Evolutionary conservation across 1,139 yeast genomes (phyloP).

Genomic region (Tardiomyces digboiensis): DNA sequence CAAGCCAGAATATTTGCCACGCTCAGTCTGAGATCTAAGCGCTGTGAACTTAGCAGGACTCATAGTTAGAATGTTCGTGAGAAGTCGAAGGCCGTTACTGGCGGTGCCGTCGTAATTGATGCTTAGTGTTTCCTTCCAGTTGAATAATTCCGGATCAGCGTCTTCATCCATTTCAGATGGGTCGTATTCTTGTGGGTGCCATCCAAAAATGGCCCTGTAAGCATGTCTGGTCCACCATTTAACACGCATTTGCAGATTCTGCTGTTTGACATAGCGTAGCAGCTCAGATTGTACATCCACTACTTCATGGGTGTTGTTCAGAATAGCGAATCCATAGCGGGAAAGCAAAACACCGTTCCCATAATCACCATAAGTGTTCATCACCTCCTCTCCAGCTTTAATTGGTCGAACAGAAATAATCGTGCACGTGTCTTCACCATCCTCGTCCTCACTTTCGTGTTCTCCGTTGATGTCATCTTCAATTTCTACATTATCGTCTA

Average conservation of each 20-base stretch:
- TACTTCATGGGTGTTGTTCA: conserved; percentile 46
- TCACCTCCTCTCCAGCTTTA: conserved; percentile 45
- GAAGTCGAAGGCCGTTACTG: background rate
- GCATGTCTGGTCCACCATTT: conserved; percentile 50
- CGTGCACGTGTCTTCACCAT: conserved; percentile 26
- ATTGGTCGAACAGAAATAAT: conserved; percentile 36
- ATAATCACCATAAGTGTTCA: conserved; percentile 70
- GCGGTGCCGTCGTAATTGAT: conserved; percentile 9
- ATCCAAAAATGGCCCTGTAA: background rate
- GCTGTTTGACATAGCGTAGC: conserved; percentile 30
- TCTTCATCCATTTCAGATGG: conserved; percentile 12
- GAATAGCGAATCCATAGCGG: conserved; percentile 63
- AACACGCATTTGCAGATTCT: conserved; percentile 35
- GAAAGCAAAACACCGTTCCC: conserved; percentile 58
- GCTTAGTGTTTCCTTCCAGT: conserved; percentile 11
- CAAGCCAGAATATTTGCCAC: conserved; percentile 9
- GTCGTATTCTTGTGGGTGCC: conserved; percentile 11
- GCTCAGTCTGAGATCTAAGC: background rate
- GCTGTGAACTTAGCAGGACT: background rate
- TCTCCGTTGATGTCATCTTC: conserved; percentile 15
- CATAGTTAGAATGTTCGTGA: background rate
- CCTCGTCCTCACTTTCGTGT: conserved; percentile 17
- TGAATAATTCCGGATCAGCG: conserved; percentile 4
- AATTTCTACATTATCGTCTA: conserved; percentile 22
- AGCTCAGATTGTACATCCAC: conserved; percentile 50